Evolutionary conservation across 768 basidiomycete species (phyloP).

Genomic region (Boletus reticuloceps): DNA sequence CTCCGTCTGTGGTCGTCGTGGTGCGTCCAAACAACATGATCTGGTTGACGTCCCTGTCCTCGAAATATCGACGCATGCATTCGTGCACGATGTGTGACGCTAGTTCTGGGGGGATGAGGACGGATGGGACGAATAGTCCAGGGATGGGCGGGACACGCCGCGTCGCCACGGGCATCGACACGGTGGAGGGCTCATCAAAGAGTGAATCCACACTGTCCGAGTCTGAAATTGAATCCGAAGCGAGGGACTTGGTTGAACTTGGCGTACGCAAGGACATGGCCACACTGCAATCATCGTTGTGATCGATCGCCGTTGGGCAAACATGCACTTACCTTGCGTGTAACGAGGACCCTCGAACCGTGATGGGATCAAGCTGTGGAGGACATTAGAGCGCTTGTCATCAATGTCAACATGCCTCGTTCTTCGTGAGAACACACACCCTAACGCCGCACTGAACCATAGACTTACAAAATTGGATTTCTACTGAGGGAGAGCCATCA

Average conservation of each 20-base stretch:
- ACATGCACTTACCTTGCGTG: slow-evolving; percentile 7
- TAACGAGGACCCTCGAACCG: not conserved
- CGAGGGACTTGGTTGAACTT: not conserved
- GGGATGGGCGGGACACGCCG: slow-evolving; percentile 54
- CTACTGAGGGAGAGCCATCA: not conserved
- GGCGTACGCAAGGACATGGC: slow-evolving; percentile 8
- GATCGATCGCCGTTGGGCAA: not conserved
- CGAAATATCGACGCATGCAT: slow-evolving; percentile 60
- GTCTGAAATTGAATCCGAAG: slow-evolving; percentile 11
- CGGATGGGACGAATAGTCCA: slow-evolving; percentile 59
- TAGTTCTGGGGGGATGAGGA: slow-evolving; percentile 50
- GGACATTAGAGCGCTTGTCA: not conserved
- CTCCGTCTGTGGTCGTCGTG: slow-evolving; percentile 5
- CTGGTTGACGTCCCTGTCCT: slow-evolving; percentile 57
- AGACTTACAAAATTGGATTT: not conserved
- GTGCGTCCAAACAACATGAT: slow-evolving; percentile 80
- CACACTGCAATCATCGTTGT: not conserved
- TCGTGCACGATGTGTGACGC: slow-evolving; percentile 47
- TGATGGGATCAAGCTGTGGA: slow-evolving; percentile 4
- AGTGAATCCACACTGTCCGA: slow-evolving; percentile 41
- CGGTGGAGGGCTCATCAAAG: slow-evolving; percentile 42
- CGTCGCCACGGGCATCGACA: slow-evolving; percentile 19
- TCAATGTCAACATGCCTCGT: not conserved
- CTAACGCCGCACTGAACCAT: not conserved
- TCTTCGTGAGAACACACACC: slow-evolving; percentile 20